A percentile compares a stretch with the other conserved stretches of the same genome.
Evolutionary conservation across 1,284 basidiomycete genomes (phyloP).

Genomic region (Leccinum pallidistipes): DNA sequence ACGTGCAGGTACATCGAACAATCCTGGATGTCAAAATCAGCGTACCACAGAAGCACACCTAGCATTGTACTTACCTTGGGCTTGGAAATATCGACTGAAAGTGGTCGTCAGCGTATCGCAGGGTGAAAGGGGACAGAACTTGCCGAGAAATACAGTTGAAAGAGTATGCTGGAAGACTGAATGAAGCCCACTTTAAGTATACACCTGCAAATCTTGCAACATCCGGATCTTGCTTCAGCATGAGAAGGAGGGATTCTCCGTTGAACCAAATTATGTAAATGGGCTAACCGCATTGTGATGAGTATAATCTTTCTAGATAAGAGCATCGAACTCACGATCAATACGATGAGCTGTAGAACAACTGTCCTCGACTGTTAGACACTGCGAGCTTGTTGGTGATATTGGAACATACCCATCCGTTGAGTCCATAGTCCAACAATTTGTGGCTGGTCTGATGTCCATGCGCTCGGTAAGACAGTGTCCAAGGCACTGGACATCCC

Average conservation of each 20-base stretch:
- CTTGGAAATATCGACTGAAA: slow-evolving; percentile 82
- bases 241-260: slow-evolving; percentile 75
- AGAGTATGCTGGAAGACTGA: slow-evolving; percentile 89
- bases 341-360: slow-evolving; percentile 60
- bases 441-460: slow-evolving; percentile 82
- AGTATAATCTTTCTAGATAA: background rate
- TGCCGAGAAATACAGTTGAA: slow-evolving; percentile 72
- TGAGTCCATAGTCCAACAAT: slow-evolving; percentile 91
- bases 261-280: slow-evolving; percentile 77
- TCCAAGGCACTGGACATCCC: slow-evolving; percentile 87
- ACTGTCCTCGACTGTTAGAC: slow-evolving; percentile 39
- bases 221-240: slow-evolving; percentile 82
- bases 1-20: slow-evolving; percentile 86
- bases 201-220: slow-evolving; percentile 78
- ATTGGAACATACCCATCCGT: slow-evolving; percentile 65
- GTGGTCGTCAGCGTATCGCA: slow-evolving; percentile 31
- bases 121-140: slow-evolving; percentile 18
- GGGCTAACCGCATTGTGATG: slow-evolving; percentile 45
- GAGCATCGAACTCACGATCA: slow-evolving; percentile 49
- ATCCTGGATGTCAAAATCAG: slow-evolving; percentile 43
- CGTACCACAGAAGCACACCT: background rate
- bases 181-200: slow-evolving; percentile 76
- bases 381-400: background rate
- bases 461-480: slow-evolving; percentile 87
- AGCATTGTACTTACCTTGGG: slow-evolving; percentile 56